These are phyloP conservation scores for Pleurotus platypus DNA, from an alignment of 768 basidiomycete genomes.

Conservation along the genomic window DNA sequence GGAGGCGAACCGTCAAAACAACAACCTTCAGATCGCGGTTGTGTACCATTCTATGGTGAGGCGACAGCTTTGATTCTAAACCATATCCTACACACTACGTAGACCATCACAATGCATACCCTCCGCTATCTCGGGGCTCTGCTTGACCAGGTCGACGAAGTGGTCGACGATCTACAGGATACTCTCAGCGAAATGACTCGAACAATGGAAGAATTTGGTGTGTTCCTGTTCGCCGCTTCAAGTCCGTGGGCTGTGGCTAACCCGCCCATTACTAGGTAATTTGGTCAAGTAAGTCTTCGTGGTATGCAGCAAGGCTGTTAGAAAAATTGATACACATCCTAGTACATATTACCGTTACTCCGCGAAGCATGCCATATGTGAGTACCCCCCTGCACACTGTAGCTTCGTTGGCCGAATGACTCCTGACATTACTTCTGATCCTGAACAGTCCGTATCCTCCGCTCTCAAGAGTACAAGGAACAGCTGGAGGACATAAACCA, in stretches of 20 bases:
- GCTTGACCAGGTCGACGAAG: constrained; percentile 10
- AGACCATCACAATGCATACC: constrained; percentile 6
- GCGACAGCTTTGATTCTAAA: no score
- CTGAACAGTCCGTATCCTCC: background rate
- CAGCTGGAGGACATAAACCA: background rate
- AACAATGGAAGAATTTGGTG: constrained; percentile 9
- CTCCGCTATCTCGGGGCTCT: constrained; percentile 6
- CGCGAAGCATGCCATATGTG: constrained; percentile 5
- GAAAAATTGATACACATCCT: no score
- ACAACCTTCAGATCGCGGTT: constrained; percentile 3
- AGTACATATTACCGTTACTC: constrained; percentile 3
- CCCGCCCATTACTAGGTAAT: background rate
- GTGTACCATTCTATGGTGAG: constrained; percentile 5
- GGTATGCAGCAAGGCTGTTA: no score
- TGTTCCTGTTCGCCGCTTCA: constrained; percentile 5
- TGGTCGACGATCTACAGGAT: constrained; percentile 6
- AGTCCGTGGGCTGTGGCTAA: background rate
- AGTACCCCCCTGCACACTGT: background rate
- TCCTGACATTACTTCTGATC: background rate
- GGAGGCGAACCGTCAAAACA: constrained; percentile 1
- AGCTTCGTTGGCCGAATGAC: background rate
- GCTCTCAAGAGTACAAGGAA: constrained; percentile 3
- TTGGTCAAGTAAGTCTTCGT: background rate
- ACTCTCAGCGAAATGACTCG: background rate
- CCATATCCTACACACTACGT: no score